Percentiles rank a stretch among this genome's conserved stretches.
phyloP scores from a whole-genome alignment of 1,284 basidiomycete genomes.

The Entoloma clypeatum region DNA sequence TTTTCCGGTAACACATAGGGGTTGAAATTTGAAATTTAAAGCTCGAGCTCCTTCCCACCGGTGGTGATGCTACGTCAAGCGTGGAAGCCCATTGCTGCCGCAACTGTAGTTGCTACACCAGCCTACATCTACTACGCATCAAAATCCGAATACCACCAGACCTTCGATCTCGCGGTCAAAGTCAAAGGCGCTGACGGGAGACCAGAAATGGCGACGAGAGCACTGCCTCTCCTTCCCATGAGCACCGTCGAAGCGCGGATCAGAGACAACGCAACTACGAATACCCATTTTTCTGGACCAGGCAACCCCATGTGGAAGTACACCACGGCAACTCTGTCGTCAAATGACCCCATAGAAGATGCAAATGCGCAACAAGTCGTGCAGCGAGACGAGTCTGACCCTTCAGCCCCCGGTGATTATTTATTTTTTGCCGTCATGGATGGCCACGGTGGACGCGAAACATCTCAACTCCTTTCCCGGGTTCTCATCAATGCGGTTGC shows the following conservation, averaged over 20 bases:
- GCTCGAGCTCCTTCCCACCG: slow-evolving; percentile 1
- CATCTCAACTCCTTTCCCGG: slow-evolving; percentile 81
- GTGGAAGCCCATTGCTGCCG: slow-evolving; percentile 61
- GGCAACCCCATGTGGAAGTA: slow-evolving; percentile 65
- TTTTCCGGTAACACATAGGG: no score
- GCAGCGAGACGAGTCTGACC: slow-evolving; percentile 53
- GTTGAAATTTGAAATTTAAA: no score
- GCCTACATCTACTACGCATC: slow-evolving; percentile 46
- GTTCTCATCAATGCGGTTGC: slow-evolving; percentile 86
- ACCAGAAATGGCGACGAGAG: slow-evolving; percentile 45
- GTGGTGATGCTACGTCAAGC: slow-evolving; percentile 53
- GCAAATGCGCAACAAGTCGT: slow-evolving; percentile 74
- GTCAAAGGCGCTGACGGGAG: slow-evolving; percentile 57
- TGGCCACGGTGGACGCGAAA: slow-evolving; percentile 84
- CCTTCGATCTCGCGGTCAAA: slow-evolving; percentile 57
- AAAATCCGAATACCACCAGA: slow-evolving; percentile 29
- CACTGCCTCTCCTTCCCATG: slow-evolving; percentile 56
- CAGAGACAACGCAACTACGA: slow-evolving; percentile 47
- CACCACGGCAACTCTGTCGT: slow-evolving; percentile 74
- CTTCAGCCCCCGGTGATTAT: slow-evolving; percentile 62
- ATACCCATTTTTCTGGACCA: slow-evolving; percentile 43
- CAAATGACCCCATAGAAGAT: slow-evolving; percentile 92
- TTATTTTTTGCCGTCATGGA: slow-evolving; percentile 90
- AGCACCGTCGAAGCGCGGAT: slow-evolving; percentile 57
- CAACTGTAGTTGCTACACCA: slow-evolving; percentile 45